phyloP scores from a whole-genome alignment of 306 rosid genomes.

The Dryas octopetala region DNA sequence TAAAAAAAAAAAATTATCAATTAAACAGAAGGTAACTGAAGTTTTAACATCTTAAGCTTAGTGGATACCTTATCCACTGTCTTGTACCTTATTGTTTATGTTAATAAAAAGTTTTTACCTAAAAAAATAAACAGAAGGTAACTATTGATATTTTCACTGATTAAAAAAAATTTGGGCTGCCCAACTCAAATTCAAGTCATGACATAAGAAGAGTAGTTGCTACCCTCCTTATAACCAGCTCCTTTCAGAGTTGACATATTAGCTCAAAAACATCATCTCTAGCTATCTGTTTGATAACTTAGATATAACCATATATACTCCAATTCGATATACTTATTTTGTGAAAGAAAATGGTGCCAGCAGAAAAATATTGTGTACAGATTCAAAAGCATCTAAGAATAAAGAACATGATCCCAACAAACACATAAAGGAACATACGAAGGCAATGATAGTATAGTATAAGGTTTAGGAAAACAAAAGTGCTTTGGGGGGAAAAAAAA shows the following conservation, averaged over 20 bases:
- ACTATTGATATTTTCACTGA: too few species aligned
- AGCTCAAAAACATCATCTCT: neutral
- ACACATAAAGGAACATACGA: neutral
- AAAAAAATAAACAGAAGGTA: too few species aligned
- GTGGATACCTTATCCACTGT: too few species aligned
- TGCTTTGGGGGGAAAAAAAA: constrained; percentile 20
- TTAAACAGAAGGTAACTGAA: too few species aligned
- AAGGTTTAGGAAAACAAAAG: neutral
- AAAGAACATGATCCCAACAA: neutral
- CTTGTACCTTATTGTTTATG: too few species aligned
- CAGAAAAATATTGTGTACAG: neutral
- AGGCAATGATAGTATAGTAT: neutral
- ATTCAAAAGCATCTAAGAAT: neutral
- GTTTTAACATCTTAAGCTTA: too few species aligned
- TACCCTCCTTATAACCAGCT: neutral
- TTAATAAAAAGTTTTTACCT: too few species aligned
- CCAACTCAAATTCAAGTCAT: neutral
- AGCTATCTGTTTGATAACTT: neutral
- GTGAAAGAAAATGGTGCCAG: neutral
- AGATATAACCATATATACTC: neutral
- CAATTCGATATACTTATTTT: neutral
- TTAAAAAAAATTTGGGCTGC: neutral
- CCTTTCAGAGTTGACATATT: neutral
- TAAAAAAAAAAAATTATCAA: too few species aligned
- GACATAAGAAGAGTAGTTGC: neutral